A percentile compares a stretch with the other conserved stretches of the same genome.
Evolutionary conservation across 768 basidiomycete genomes (phyloP).

Genomic region (Panus rudis): DNA sequence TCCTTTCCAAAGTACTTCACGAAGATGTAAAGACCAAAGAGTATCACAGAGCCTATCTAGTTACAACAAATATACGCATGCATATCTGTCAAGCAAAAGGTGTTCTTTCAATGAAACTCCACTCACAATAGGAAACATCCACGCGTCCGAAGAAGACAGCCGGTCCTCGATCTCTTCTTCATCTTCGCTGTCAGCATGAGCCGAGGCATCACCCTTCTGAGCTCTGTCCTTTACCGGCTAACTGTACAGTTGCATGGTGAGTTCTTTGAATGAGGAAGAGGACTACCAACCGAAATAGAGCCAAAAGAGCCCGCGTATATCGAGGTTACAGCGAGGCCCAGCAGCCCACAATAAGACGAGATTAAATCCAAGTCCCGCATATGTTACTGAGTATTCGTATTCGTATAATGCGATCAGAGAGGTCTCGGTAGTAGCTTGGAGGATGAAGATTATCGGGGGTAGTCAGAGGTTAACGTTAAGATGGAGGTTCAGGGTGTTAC

Average conservation of each 20-base stretch:
- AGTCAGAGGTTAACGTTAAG: no score
- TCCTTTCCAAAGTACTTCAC: conserved; percentile 72
- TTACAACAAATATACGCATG: background rate
- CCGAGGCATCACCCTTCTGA: conserved; percentile 12
- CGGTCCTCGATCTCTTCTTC: conserved; percentile 54
- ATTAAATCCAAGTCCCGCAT: conserved; percentile 48
- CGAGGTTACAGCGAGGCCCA: conserved; percentile 56
- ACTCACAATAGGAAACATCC: conserved; percentile 70
- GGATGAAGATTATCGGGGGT: no score
- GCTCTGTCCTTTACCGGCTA: conserved; percentile 12
- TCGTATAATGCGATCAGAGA: no score
- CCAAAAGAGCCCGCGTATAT: conserved; percentile 66
- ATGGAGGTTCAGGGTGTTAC: no score
- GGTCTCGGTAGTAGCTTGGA: no score
- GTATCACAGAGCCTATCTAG: conserved; percentile 61
- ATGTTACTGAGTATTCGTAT: no score
- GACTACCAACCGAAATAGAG: conserved; percentile 53
- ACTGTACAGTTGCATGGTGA: conserved; percentile 1
- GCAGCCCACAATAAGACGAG: conserved; percentile 61
- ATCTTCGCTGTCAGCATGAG: conserved; percentile 41
- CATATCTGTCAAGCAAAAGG: background rate
- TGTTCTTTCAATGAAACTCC: background rate
- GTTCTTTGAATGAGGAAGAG: conserved; percentile 5
- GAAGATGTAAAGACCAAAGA: conserved; percentile 63
- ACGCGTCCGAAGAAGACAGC: conserved; percentile 63